phyloP scores from a whole-genome alignment of 1,284 basidiomycete genomes.

The Albatrellus sp. region DNA sequence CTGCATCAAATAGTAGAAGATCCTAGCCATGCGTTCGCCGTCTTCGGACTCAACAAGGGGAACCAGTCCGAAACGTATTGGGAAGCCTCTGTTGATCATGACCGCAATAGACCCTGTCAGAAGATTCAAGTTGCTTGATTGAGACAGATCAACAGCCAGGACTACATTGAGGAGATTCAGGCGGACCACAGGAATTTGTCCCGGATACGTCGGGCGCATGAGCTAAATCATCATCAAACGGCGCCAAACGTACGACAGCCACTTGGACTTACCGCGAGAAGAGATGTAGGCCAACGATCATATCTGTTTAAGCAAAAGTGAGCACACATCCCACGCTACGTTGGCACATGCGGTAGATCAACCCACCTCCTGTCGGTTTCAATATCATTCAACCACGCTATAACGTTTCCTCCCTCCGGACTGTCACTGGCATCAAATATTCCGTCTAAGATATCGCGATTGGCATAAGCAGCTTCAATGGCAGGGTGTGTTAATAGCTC shows the following conservation, averaged over 20 bases:
- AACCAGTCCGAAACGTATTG: slow-evolving; percentile 76
- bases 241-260: slow-evolving; percentile 10
- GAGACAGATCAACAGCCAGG: slow-evolving; percentile 68
- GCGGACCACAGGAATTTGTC: slow-evolving; percentile 61
- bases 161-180: slow-evolving; percentile 77
- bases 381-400: slow-evolving; percentile 86
- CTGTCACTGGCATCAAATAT: slow-evolving; percentile 84
- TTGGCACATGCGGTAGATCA: background rate
- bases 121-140: slow-evolving; percentile 44
- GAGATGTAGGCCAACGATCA: slow-evolving; percentile 35
- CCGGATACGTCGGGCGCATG: slow-evolving; percentile 60
- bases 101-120: slow-evolving; percentile 50
- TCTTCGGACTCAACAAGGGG: slow-evolving; percentile 54
- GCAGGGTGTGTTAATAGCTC: slow-evolving; percentile 57
- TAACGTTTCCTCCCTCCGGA: slow-evolving; percentile 60
- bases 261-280: slow-evolving; percentile 30
- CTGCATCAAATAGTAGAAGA: slow-evolving; percentile 58
- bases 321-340: background rate
- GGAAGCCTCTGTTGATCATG: slow-evolving; percentile 62
- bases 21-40: slow-evolving; percentile 56
- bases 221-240: slow-evolving; percentile 30
- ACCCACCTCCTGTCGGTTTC: slow-evolving; percentile 67
- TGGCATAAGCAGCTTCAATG: slow-evolving; percentile 35
- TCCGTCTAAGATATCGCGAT: slow-evolving; percentile 50
- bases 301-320: slow-evolving; percentile 27